Conservation (phyloP, 805 yeast genomes). For the Candida ficus region DNA sequence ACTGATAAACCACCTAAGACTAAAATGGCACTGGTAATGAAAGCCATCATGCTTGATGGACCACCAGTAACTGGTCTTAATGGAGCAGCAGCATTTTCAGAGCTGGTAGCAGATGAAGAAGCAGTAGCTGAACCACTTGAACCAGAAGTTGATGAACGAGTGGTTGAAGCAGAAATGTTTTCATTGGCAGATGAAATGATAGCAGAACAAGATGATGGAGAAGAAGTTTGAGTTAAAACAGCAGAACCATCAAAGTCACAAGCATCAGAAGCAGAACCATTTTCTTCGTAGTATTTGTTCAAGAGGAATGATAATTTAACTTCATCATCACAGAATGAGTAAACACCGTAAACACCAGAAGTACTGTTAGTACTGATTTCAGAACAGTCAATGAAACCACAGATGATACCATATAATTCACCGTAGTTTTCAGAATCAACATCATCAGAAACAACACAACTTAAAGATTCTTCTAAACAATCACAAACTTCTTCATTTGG, state of each 20-base stretch:
- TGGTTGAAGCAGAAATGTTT: conserved; percentile 18
- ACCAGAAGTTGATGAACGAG: conserved; percentile 15
- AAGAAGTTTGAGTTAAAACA: conserved; percentile 36
- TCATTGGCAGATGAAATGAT: conserved; percentile 21
- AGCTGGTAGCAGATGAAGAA: conserved; percentile 23
- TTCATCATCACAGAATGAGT: conserved; percentile 65
- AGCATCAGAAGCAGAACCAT: conserved; percentile 43
- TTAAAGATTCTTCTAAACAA: conserved; percentile 48
- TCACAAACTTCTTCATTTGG: conserved; percentile 64
- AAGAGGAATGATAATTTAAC: conserved; percentile 64
- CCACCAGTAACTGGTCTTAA: conserved; percentile 14
- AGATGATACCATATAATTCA: conserved; percentile 51
- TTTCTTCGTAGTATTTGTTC: conserved; percentile 56
- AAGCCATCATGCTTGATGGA: conserved; percentile 10
- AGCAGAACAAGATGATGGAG: conserved; percentile 23
- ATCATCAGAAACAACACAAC: conserved; percentile 53
- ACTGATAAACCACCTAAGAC: conserved; percentile 41
- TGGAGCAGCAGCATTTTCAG: conserved; percentile 9
- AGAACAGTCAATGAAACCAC: conserved; percentile 54
- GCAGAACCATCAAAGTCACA: conserved; percentile 76
- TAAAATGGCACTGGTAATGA: conserved; percentile 29
- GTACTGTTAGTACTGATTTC: conserved; percentile 59
- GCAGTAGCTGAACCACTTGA: conserved; percentile 24
- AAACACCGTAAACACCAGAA: conserved; percentile 66
- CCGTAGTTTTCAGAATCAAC: conserved; percentile 54